phyloP scores from a whole-genome alignment of 2,329 filamentous ascomycete genomes.

The Grosmannia penicillata region DNA sequence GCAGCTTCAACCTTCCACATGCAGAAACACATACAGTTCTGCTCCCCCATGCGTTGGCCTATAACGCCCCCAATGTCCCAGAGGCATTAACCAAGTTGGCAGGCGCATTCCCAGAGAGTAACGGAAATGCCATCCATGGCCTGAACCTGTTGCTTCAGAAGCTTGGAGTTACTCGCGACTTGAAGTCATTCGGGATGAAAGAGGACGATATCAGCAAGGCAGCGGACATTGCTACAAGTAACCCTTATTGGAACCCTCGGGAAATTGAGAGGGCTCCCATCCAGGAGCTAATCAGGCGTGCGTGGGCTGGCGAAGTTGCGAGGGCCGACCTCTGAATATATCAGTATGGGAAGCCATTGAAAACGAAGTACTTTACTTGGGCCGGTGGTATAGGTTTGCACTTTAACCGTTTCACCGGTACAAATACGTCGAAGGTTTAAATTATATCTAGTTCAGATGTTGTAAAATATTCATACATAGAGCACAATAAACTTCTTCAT shows the following conservation, averaged over 20 bases:
- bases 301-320: conserved; percentile 41
- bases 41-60: conserved; percentile 46
- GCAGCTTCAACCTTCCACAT: conserved; percentile 48
- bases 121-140: conserved; percentile 42
- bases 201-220: conserved; percentile 42
- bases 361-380: too few relatives aligned
- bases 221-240: conserved; percentile 37
- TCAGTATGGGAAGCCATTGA: too few relatives aligned
- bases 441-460: too few relatives aligned
- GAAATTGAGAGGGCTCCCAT: conserved; percentile 32
- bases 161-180: conserved; percentile 32
- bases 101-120: conserved; percentile 35
- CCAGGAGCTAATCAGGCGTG: conserved; percentile 38
- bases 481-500: too few relatives aligned
- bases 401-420: too few relatives aligned
- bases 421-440: too few relatives aligned
- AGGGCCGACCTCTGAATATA: conserved; percentile 36
- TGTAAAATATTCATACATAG: too few relatives aligned
- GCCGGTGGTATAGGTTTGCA: too few relatives aligned
- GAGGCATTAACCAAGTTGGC: conserved; percentile 37
- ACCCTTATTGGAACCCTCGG: conserved; percentile 44
- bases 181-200: conserved; percentile 40
- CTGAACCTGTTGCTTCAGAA: conserved; percentile 40
- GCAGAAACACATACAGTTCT: conserved; percentile 51
- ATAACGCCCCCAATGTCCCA: conserved; percentile 41